Conservation (phyloP, 2,329 filamentous ascomycete species). For the Exserohilum turcica region DNA sequence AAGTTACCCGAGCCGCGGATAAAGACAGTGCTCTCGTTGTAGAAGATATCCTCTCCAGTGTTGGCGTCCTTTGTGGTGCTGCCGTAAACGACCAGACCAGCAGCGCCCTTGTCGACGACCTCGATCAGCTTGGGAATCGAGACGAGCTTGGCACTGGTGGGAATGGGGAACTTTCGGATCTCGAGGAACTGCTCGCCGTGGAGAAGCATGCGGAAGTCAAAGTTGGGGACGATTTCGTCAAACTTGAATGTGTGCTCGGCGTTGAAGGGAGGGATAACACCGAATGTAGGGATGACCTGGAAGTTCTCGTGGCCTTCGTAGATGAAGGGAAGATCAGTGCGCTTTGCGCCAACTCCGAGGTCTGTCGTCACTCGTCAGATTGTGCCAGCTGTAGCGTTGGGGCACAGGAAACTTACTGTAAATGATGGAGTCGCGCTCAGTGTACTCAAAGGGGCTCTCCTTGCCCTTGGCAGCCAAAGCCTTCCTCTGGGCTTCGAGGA, state of each 20-base stretch:
- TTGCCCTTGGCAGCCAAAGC: slow-evolving; percentile 73
- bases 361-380: slow-evolving; percentile 52
- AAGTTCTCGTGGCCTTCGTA: slow-evolving; percentile 93
- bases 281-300: slow-evolving; percentile 92
- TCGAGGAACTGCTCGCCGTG: slow-evolving; percentile 99
- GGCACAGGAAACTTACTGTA: slow-evolving; percentile 63
- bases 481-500: slow-evolving; percentile 75
- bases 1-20: slow-evolving; percentile 90
- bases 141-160: slow-evolving; percentile 77
- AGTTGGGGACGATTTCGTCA: slow-evolving; percentile 88
- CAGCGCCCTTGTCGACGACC: slow-evolving; percentile 93
- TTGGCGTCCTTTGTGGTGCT: slow-evolving; percentile 82
- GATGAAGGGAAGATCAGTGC: slow-evolving; percentile 82
- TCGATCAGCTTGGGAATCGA: slow-evolving; percentile 84
- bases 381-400: neutral
- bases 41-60: slow-evolving; percentile 89
- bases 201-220: slow-evolving; percentile 97
- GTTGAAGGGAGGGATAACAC: slow-evolving; percentile 93
- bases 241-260: slow-evolving; percentile 79
- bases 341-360: slow-evolving; percentile 89
- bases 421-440: slow-evolving; percentile 86
- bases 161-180: slow-evolving; percentile 87
- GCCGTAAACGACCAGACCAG: slow-evolving; percentile 80
- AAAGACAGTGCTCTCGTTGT: slow-evolving; percentile 95
- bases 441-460: slow-evolving; percentile 79